These are phyloP conservation scores for Globisporangium cylindrosporum DNA, from an alignment of 352 stramenopile genomes.

Conservation along the genomic window DNA sequence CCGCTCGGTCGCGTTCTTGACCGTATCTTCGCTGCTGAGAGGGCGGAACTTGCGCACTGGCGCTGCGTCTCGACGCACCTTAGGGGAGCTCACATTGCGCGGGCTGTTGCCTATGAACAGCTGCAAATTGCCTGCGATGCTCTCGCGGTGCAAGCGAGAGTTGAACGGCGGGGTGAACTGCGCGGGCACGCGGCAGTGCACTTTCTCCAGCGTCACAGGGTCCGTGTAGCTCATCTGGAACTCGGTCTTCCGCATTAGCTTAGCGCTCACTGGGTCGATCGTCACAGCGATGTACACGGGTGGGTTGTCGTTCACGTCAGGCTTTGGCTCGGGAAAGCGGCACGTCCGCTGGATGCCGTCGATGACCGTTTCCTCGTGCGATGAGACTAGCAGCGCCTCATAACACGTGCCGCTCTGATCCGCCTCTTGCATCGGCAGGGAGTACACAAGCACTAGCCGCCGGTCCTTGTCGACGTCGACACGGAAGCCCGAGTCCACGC, in stretches of 20 bases:
- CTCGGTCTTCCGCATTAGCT: constrained; percentile 26
- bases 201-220: constrained; percentile 33
- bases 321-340: constrained; percentile 22
- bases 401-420: constrained; percentile 43
- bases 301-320: constrained; percentile 39
- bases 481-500: constrained; percentile 62
- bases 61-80: constrained; percentile 17
- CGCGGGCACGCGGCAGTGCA: constrained; percentile 34
- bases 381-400: constrained; percentile 40
- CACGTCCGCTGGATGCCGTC: constrained; percentile 25
- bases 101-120: constrained; percentile 71
- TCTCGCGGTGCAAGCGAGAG: constrained; percentile 27
- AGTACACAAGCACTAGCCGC: constrained; percentile 62
- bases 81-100: constrained; percentile 40
- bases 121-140: constrained; percentile 50
- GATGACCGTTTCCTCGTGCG: constrained; percentile 14
- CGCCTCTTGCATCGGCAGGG: constrained; percentile 39
- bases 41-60: constrained; percentile 20
- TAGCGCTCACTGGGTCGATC: constrained; percentile 34
- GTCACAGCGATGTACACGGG: constrained; percentile 58
- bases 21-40: constrained; percentile 14
- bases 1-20: constrained; percentile 37
- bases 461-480: constrained; percentile 59
- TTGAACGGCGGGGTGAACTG: constrained; percentile 26
- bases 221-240: constrained; percentile 67